phyloP scores from a whole-genome alignment of 2,329 filamentous ascomycete genomes.

The Aurifilum marmelostoma region DNA sequence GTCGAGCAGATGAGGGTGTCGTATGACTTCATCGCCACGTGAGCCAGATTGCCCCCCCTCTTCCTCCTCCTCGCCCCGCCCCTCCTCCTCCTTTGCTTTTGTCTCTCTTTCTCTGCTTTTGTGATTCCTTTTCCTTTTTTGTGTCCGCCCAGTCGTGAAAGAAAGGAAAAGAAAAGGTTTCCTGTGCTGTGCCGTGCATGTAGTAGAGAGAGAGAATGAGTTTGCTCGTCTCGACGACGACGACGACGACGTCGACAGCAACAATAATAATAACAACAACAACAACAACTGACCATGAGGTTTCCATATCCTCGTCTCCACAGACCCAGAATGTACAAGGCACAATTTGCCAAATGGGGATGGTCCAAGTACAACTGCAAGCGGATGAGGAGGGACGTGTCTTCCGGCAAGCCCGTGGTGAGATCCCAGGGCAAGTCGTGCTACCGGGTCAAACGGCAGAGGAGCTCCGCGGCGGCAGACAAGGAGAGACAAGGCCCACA shows the following conservation, averaged over 20 bases:
- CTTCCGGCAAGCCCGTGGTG: constrained; percentile 28
- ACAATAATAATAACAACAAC: neutral
- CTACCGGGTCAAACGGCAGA: constrained; percentile 26
- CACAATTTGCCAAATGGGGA: constrained; percentile 31
- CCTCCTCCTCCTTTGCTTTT: neutral
- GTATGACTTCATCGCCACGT: constrained; percentile 30
- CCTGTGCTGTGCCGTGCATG: neutral
- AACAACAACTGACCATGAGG: neutral
- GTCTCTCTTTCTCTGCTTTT: neutral
- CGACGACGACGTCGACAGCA: neutral
- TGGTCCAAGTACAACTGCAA: constrained; percentile 32
- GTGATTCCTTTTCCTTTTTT: neutral
- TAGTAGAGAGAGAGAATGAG: neutral
- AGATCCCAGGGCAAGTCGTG: constrained; percentile 31
- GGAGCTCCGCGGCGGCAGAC: constrained; percentile 5
- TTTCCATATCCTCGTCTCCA: neutral
- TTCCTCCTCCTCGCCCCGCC: neutral
- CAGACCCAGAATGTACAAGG: constrained; percentile 31
- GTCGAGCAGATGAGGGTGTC: constrained; percentile 27
- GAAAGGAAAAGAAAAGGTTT: neutral
- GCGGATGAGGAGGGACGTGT: constrained; percentile 27
- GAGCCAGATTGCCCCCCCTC: constrained; percentile 14
- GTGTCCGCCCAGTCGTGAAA: neutral
- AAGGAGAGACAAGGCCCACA: neutral
- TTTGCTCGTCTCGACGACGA: neutral